Conservation (phyloP, 2,329 filamentous ascomycete species). For the Helicocarpus griseus region DNA sequence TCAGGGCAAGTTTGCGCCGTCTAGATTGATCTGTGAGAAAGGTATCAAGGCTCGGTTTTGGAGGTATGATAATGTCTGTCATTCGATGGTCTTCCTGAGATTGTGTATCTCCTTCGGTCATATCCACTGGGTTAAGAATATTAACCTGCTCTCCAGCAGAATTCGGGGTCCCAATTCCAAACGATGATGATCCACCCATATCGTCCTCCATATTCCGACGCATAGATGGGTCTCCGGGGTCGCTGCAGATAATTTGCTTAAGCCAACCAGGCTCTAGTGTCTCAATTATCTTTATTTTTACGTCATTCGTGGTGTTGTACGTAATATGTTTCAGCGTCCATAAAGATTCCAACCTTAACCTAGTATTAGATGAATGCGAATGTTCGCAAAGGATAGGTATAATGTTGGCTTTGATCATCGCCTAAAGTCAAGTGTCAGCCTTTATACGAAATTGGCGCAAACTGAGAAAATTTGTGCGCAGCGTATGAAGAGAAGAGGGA, state of each 20-base stretch:
- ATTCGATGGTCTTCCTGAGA: conserved; percentile 24
- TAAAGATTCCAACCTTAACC: conserved; percentile 71
- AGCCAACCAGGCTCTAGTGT: conserved; percentile 73
- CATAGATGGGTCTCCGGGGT: conserved; percentile 27
- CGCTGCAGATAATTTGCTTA: conserved; percentile 61
- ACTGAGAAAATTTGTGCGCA: background rate
- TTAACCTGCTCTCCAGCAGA: conserved; percentile 52
- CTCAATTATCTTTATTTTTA: conserved; percentile 69
- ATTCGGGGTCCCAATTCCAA: conserved; percentile 48
- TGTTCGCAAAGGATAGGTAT: conserved; percentile 72
- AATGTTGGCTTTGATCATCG: conserved; percentile 63
- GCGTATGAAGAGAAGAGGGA: conserved; percentile 9
- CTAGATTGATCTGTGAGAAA: conserved; percentile 32
- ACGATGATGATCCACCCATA: conserved; percentile 20
- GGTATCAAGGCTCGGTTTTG: conserved; percentile 30
- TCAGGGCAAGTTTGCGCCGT: conserved; percentile 37
- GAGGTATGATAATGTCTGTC: conserved; percentile 29
- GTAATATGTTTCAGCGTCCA: conserved; percentile 94
- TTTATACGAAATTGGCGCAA: background rate
- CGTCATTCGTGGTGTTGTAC: conserved; percentile 56
- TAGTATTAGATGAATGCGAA: conserved; percentile 69
- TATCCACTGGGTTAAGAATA: conserved; percentile 44
- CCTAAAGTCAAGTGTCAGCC: conserved; percentile 34
- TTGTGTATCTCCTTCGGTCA: conserved; percentile 3
- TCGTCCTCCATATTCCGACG: conserved; percentile 25